A percentile compares a stretch with the other conserved stretches of the same genome.
Evolutionary conservation across 192 early-diverging fungal genomes (phyloP).

Genomic region (Coemansia brasiliensis): DNA sequence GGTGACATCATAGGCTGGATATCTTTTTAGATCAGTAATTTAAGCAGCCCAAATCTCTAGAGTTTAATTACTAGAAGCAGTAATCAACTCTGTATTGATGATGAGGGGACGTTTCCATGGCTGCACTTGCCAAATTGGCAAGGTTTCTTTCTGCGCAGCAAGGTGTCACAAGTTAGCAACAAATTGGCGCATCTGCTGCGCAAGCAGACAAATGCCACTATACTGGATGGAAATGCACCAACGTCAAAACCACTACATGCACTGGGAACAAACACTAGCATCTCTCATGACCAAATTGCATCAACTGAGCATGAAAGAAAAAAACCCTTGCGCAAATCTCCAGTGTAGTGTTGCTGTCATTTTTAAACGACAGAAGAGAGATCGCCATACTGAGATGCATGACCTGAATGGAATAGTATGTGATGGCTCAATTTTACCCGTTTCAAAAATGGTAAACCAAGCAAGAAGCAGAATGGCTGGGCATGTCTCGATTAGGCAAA

Average conservation of each 20-base stretch:
- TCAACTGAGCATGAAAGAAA: background rate
- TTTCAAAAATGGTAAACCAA: background rate
- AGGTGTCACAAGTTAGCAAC: no score
- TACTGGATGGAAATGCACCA: conserved; percentile 9
- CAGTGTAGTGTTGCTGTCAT: conserved; percentile 9
- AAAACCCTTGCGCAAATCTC: conserved; percentile 13
- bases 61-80: no score
- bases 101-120: no score
- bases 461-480: conserved; percentile 3
- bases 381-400: conserved; percentile 7
- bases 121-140: no score
- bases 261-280: background rate
- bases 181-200: background rate
- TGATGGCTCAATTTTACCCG: background rate
- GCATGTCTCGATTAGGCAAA: background rate
- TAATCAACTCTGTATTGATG: no score
- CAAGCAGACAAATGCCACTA: conserved; percentile 9
- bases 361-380: conserved; percentile 2
- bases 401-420: conserved; percentile 2
- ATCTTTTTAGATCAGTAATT: no score
- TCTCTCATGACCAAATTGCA: conserved; percentile 3
- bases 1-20: background rate
- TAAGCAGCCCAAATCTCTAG: no score
- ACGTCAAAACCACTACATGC: conserved; percentile 7
- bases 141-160: no score